These are phyloP conservation scores for Starmerella bombi DNA, from an alignment of 805 yeast genomes.

Conservation along the genomic window DNA sequence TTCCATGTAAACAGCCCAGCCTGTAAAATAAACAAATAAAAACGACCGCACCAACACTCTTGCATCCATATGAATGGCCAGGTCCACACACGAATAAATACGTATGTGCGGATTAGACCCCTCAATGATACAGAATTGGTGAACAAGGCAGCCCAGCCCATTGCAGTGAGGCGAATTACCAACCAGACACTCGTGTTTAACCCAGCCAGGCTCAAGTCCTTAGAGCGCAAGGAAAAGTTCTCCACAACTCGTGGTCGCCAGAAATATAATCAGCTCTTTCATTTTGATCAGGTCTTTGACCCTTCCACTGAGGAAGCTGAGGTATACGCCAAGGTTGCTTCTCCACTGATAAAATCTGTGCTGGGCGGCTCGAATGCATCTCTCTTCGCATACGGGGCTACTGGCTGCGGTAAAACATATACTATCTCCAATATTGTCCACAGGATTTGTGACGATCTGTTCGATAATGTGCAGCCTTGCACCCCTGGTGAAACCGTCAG, in stretches of 20 bases:
- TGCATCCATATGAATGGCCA: not conserved
- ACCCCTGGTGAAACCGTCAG: not conserved
- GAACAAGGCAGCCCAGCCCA: not conserved
- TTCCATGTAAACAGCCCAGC: too few species aligned
- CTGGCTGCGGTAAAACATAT: slow-evolving; percentile 96
- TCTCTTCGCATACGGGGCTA: slow-evolving; percentile 88
- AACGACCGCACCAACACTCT: not conserved
- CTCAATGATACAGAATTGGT: slow-evolving; percentile 2
- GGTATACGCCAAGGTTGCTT: slow-evolving; percentile 53
- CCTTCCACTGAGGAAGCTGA: slow-evolving; percentile 49
- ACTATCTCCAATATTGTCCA: slow-evolving; percentile 77
- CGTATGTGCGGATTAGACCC: slow-evolving; percentile 11
- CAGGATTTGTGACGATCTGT: slow-evolving; percentile 64
- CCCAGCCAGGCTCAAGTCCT: slow-evolving; percentile 38
- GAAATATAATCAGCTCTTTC: slow-evolving; percentile 33
- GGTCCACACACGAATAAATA: too few species aligned
- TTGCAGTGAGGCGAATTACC: slow-evolving; percentile 62
- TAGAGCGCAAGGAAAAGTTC: slow-evolving; percentile 12
- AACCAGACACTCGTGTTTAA: slow-evolving; percentile 77
- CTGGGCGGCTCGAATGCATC: slow-evolving; percentile 83
- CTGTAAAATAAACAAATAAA: not conserved
- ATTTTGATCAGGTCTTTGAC: slow-evolving; percentile 70
- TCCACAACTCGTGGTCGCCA: slow-evolving; percentile 4
- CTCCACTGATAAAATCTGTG: slow-evolving; percentile 58
- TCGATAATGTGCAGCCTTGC: slow-evolving; percentile 26